Percentiles rank a stretch among this genome's conserved stretches.
Conservation (phyloP, 2,329 filamentous ascomycete genomes). For the Cladophialophora carrionii region DNA sequence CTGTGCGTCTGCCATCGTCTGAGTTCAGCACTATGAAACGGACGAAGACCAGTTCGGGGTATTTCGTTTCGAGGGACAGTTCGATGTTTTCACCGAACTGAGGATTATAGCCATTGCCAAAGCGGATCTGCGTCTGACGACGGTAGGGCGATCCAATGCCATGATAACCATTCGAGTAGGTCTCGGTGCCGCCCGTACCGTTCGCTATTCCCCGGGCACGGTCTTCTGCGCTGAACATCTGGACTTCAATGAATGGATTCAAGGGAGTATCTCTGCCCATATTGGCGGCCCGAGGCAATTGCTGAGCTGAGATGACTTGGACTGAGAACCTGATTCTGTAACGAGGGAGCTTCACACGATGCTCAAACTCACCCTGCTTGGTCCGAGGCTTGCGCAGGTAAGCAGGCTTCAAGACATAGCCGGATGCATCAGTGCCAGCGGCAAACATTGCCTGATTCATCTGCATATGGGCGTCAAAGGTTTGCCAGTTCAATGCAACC, state of each 20-base stretch:
- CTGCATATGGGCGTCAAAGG: constrained; percentile 92
- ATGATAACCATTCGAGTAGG: constrained; percentile 65
- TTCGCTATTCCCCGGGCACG: constrained; percentile 74
- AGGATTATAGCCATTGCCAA: constrained; percentile 92
- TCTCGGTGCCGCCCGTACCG: constrained; percentile 67
- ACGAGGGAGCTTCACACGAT: constrained; percentile 43
- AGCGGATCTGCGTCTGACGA: constrained; percentile 76
- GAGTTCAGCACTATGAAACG: constrained; percentile 91
- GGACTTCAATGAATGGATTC: constrained; percentile 92
- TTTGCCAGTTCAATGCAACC: constrained; percentile 98
- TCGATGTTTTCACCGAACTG: constrained; percentile 78
- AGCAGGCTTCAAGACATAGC: constrained; percentile 90
- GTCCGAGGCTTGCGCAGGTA: constrained; percentile 64
- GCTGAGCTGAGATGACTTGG: constrained; percentile 89
- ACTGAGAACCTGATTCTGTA: constrained; percentile 76
- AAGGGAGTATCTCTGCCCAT: constrained; percentile 74
- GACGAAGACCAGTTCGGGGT: constrained; percentile 89
- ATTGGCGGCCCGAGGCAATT: constrained; percentile 80
- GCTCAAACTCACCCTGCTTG: constrained; percentile 41
- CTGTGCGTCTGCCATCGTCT: constrained; percentile 71
- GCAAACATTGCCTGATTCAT: constrained; percentile 98
- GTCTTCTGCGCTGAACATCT: constrained; percentile 92
- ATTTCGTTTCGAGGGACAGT: constrained; percentile 87
- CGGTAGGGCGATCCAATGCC: constrained; percentile 73
- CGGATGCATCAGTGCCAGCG: constrained; percentile 79